Evolutionary conservation across 2,329 filamentous ascomycete species (phyloP).

Genomic region (Fusarium caatingaense): DNA sequence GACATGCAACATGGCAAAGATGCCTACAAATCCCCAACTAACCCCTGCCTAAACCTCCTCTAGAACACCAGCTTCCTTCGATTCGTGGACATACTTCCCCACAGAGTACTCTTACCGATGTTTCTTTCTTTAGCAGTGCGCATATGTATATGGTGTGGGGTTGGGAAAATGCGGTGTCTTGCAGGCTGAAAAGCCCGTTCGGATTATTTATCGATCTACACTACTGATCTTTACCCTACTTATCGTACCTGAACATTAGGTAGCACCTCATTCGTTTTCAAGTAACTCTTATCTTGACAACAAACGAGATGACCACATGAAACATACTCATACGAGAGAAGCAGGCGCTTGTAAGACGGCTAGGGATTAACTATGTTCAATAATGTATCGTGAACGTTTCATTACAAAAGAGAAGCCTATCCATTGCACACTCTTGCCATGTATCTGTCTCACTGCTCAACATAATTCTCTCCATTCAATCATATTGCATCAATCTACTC

Average conservation of each 20-base stretch:
- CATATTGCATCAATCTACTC: constrained; percentile 29
- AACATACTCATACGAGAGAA: neutral
- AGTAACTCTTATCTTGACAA: neutral
- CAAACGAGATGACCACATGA: neutral
- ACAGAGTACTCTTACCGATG: neutral
- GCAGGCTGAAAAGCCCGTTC: neutral
- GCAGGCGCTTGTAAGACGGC: neutral
- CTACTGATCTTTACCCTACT: neutral
- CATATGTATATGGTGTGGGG: neutral
- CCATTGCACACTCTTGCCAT: constrained; percentile 19
- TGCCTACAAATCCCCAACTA: neutral
- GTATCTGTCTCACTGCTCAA: constrained; percentile 7
- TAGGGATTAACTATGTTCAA: neutral
- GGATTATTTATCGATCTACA: neutral
- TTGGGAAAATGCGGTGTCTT: neutral
- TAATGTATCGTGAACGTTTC: constrained; percentile 27
- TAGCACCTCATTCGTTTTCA: neutral
- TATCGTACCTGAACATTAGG: neutral
- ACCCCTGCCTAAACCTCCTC: neutral
- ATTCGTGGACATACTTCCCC: constrained; percentile 5
- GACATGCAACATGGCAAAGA: neutral
- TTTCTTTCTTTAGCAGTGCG: neutral
- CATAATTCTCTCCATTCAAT: constrained; percentile 4
- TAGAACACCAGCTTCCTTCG: constrained; percentile 5
- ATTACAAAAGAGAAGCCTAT: constrained; percentile 28